phyloP scores from a whole-genome alignment of 2,329 filamentous ascomycete genomes.

The Fusarium continuum region DNA sequence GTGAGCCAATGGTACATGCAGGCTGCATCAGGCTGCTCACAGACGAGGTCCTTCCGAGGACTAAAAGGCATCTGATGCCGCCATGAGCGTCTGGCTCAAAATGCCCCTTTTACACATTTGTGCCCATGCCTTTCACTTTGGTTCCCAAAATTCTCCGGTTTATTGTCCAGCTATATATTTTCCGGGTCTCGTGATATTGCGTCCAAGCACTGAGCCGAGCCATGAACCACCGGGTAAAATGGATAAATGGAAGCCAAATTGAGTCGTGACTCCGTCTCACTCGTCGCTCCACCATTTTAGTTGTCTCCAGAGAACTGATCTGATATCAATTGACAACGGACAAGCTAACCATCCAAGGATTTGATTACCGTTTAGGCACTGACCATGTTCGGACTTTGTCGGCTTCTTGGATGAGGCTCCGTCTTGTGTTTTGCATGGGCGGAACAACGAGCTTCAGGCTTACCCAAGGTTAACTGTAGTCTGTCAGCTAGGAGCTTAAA shows the following conservation, averaged over 20 bases:
- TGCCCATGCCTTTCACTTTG: neutral
- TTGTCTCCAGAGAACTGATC: neutral
- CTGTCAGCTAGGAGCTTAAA: neutral
- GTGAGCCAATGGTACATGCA: neutral
- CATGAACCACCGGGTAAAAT: neutral
- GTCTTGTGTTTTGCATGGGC: neutral
- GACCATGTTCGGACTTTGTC: conserved; percentile 7
- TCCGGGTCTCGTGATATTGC: neutral
- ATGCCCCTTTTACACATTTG: neutral
- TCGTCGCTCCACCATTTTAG: neutral
- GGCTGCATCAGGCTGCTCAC: neutral
- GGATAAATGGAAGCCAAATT: neutral
- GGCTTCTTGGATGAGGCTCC: neutral
- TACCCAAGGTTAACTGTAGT: neutral
- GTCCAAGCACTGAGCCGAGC: neutral
- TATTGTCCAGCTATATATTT: neutral
- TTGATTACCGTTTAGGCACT: neutral
- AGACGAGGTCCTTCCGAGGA: conserved; percentile 4
- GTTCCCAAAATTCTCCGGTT: neutral
- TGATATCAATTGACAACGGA: neutral
- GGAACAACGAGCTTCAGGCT: neutral
- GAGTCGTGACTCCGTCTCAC: conserved; percentile 6
- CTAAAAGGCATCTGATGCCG: neutral
- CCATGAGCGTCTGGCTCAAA: neutral
- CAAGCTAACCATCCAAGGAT: conserved; percentile 3